Evolutionary conservation across 352 stramenopile genomes (phyloP), one percentile per base, ranked within the genome.

Genomic region (Pythium aphanidermatum): DNA sequence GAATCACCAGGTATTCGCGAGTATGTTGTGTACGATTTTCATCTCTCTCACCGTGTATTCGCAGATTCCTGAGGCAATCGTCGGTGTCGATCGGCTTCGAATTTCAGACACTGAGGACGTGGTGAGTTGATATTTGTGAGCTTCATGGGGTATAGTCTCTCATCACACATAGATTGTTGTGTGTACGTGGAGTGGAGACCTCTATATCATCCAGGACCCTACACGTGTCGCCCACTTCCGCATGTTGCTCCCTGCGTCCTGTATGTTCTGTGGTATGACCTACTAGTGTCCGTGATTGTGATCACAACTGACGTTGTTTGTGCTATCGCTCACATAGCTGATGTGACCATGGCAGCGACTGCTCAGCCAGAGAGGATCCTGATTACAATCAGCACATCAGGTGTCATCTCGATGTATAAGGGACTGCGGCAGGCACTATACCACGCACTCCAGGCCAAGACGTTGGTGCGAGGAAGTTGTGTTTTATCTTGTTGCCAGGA

Each of bases 151-250:
- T 9, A 17, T 30, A 26, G 14, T 39, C 28, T n/a, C 13, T 25
- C 7, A 16, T 33, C 13, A 33, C 21, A 27, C 10, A 7, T 28
- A 91, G 75, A 60, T 91, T 38, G 57, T 88, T 8, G 68, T 60
- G 3, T 87, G 74, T 33, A 88, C 71, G 25, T 91, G 78, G 78
- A 87, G 71, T 54, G 78, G 79, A 2, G 50, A 69, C 42, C 46
- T 88, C 20, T 83, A 73, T 46, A 63, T 64, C 19, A 66, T 86
- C 16, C 46, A 69, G 21, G 64, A 75, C 39, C 54, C 71, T 16
- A 35, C 59, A 24, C 46, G 54, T 24, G 50, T 83, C 11, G 64
- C 83, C 13, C 65, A 60, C 17, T 91, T 91, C 30, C 74, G 75
- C 20, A 85, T 80, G 51, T 40, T 86, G 8, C 56, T 85, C 23